Percentiles rank a stretch among this genome's conserved stretches.
Conservation (phyloP, 2,329 filamentous ascomycete genomes). For the Exophiala sp. region DNA sequence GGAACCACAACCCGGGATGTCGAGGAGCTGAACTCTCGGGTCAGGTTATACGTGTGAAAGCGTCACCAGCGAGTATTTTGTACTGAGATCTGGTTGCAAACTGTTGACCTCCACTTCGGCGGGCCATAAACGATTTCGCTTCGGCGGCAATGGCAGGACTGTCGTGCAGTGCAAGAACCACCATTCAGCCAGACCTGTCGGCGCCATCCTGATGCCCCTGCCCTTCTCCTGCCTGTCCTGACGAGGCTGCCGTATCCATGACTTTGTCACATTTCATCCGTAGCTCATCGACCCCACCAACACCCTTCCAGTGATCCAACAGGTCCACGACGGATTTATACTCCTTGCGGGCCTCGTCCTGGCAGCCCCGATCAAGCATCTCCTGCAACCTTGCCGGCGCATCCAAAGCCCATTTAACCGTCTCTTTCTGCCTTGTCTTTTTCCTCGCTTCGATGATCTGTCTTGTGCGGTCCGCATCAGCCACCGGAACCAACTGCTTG, state of each 20-base stretch:
- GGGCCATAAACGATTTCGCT: too few species aligned
- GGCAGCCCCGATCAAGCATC: slow-evolving; percentile 36
- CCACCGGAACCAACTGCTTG: slow-evolving; percentile 42
- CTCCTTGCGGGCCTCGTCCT: slow-evolving; percentile 38
- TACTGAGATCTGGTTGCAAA: too few species aligned
- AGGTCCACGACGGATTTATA: slow-evolving; percentile 39
- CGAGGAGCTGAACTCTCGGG: too few species aligned
- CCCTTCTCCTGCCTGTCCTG: not conserved
- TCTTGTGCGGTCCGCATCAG: slow-evolving; percentile 32
- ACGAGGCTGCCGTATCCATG: not conserved
- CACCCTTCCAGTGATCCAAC: slow-evolving; percentile 40
- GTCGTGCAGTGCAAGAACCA: not conserved
- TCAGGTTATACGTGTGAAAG: too few species aligned
- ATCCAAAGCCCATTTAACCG: slow-evolving; percentile 42
- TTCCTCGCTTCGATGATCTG: slow-evolving; percentile 29
- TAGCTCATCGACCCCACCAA: slow-evolving; percentile 41
- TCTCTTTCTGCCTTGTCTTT: slow-evolving; percentile 35
- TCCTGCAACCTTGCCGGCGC: slow-evolving; percentile 37
- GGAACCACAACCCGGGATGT: too few species aligned
- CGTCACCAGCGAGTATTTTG: too few species aligned
- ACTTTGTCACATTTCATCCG: slow-evolving; percentile 32
- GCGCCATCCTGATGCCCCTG: not conserved
- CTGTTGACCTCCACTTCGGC: too few species aligned
- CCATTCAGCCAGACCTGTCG: not conserved
- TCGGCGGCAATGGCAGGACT: too few species aligned